Evolutionary conservation across 192 early-diverging fungal species (phyloP), one percentile per base, ranked within the genome.

Genomic region (Umbelopsis sp.): DNA sequence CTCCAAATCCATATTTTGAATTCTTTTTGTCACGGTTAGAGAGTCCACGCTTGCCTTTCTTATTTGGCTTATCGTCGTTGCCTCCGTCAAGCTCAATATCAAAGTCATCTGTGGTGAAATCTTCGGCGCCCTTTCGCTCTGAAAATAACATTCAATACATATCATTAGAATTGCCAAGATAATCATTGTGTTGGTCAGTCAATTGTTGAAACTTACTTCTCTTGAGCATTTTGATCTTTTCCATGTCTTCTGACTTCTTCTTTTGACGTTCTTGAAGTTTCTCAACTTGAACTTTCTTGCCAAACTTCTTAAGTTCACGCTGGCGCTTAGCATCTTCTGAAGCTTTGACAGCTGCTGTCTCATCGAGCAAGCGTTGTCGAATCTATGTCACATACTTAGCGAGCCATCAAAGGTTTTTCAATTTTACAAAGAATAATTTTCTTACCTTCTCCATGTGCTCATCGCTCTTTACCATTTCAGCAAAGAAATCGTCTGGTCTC

Each of bases 391-490:
- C 13, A 23, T 12, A 20, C 12, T 22, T 27, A 52, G 48, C 6
- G 3, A 35, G 7, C 27, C 55, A 35, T 16, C 20, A 37, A 15
- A 52, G 23, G 35, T 16, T 49, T 49, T 37, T 13, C 4, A 33
- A 2, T 15, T 55, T 51, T 11, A 46, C 23, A 25, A 46, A 9
- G 10, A 21, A 13, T 25, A 11, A 4, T 18, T 64, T 27, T 21
- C 4, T 69, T 70, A 78, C 76, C 74, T 80, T 90, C 55, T 85
- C 85, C 97, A 98, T 98, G 69, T 97, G 96, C 67, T 92, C 91
- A 72, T 98, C 97, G 1, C 89, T 88, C 87, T 98, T 98, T 74
- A 98, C 87, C 97, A 98, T 98, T 82, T 98, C 97, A 41, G 97
- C 97, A 84, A 92, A 98, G 76, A 94, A 97, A 74, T 98, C 97